Evolutionary conservation across 2,329 filamentous ascomycete genomes (phyloP).

Genomic region (Trichoderma lentiforme): DNA sequence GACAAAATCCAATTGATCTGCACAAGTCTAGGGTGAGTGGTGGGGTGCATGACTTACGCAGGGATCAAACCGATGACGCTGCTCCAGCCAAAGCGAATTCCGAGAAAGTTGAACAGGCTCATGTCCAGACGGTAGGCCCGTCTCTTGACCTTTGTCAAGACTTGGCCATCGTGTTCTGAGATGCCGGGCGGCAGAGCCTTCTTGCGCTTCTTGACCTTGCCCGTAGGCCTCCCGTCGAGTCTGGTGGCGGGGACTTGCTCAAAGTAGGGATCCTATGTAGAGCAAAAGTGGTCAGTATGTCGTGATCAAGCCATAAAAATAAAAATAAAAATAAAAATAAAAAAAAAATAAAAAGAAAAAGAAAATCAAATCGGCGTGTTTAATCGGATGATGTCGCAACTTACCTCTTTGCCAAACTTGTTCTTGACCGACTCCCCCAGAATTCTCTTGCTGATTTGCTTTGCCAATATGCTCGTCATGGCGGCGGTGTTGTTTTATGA

Average conservation of each 20-base stretch:
- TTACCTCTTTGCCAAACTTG: conserved; percentile 56
- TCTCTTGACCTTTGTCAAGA: conserved; percentile 83
- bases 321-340: neutral
- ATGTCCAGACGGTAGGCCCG: conserved; percentile 84
- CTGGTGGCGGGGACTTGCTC: conserved; percentile 74
- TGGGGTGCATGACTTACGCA: conserved; percentile 52
- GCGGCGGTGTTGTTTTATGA: conserved; percentile 5
- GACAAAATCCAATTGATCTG: neutral
- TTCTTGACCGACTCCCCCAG: conserved; percentile 55
- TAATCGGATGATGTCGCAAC: conserved; percentile 9
- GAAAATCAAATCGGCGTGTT: neutral
- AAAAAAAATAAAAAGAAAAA: no score
- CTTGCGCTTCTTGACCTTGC: conserved; percentile 77
- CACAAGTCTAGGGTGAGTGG: neutral
- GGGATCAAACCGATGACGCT: conserved; percentile 82
- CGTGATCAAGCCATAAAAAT: neutral
- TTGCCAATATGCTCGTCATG: conserved; percentile 54
- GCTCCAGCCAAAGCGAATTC: conserved; percentile 84
- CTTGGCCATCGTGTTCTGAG: conserved; percentile 73
- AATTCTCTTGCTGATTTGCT: conserved; percentile 55
- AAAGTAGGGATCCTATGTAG: conserved; percentile 78
- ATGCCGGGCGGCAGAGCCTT: conserved; percentile 82
- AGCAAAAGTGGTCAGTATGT: conserved; percentile 26
- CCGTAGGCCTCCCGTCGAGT: conserved; percentile 59
- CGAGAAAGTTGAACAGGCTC: conserved; percentile 75